phyloP scores from a whole-genome alignment of 2,329 filamentous ascomycete genomes.

The Magnaporthales sp. region DNA sequence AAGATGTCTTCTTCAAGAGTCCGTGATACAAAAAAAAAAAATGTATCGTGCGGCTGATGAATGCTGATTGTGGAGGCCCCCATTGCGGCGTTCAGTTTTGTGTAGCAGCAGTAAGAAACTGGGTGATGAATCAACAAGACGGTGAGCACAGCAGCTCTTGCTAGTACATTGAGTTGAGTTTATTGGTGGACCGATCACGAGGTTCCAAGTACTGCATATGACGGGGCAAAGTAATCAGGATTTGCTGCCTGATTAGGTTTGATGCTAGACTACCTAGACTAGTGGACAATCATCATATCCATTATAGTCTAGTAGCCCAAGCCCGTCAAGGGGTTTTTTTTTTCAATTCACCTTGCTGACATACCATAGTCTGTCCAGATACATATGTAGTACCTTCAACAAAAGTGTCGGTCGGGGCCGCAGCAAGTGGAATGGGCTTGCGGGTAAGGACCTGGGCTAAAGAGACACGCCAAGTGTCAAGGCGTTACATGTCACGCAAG shows the following conservation, averaged over 20 bases:
- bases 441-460: background rate
- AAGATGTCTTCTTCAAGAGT: background rate
- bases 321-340: background rate
- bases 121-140: background rate
- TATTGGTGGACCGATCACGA: background rate
- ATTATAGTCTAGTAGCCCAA: background rate
- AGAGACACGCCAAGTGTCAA: background rate
- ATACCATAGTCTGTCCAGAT: background rate
- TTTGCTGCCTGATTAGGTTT: background rate
- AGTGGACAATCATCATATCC: too few species aligned
- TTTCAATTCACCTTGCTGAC: background rate
- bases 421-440: background rate
- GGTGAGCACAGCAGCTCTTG: background rate
- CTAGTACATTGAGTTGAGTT: background rate
- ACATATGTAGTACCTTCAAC: too few species aligned
- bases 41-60: background rate
- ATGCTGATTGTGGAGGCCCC: background rate
- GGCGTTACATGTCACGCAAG: background rate
- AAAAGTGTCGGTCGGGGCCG: too few species aligned
- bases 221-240: background rate
- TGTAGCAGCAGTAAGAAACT: background rate
- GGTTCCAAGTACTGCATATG: background rate
- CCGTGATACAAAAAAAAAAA: background rate
- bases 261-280: too few species aligned
- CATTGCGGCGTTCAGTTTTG: background rate